These are phyloP conservation scores for Amylocarpus encephaloides DNA, from an alignment of 2,329 filamentous ascomycete species.

Conservation along the genomic window DNA sequence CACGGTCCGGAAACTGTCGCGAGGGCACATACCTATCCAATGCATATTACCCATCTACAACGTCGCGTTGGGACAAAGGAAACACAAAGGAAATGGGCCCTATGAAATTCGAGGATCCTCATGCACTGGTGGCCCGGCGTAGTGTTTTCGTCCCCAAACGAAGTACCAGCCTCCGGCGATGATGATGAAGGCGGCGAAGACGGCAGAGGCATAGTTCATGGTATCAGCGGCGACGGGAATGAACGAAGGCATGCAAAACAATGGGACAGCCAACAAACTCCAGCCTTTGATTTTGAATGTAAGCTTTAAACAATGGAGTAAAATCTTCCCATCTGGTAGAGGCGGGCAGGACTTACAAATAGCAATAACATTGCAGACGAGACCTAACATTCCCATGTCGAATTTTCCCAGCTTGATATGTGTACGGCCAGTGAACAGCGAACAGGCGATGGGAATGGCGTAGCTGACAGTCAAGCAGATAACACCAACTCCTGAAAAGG, in stretches of 20 bases:
- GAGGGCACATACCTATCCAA: too few relatives aligned
- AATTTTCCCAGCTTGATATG: slow-evolving; percentile 46
- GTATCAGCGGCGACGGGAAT: slow-evolving; percentile 52
- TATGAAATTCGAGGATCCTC: slow-evolving; percentile 35
- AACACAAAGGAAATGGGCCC: too few relatives aligned
- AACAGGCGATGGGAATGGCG: slow-evolving; percentile 59
- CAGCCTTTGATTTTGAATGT: slow-evolving; percentile 47
- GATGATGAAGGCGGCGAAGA: slow-evolving; percentile 60
- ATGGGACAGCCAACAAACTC: slow-evolving; percentile 61
- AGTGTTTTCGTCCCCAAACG: slow-evolving; percentile 63
- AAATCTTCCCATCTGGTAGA: background rate
- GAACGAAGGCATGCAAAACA: slow-evolving; percentile 66
- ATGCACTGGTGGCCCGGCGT: slow-evolving; percentile 34
- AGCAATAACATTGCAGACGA: slow-evolving; percentile 48
- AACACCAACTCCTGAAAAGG: slow-evolving; percentile 64
- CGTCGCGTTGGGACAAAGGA: too few relatives aligned
- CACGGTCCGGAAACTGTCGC: too few relatives aligned
- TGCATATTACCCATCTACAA: too few relatives aligned
- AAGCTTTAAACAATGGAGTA: background rate
- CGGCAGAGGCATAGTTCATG: slow-evolving; percentile 58
- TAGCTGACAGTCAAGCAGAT: slow-evolving; percentile 65
- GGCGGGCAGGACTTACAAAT: background rate
- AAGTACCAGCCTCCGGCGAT: slow-evolving; percentile 63
- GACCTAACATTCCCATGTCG: slow-evolving; percentile 55
- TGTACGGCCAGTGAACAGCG: slow-evolving; percentile 52